Base-by-base conservation (phyloP, 768 basidiomycete species). In the Psilocybe cubensis region DNA sequence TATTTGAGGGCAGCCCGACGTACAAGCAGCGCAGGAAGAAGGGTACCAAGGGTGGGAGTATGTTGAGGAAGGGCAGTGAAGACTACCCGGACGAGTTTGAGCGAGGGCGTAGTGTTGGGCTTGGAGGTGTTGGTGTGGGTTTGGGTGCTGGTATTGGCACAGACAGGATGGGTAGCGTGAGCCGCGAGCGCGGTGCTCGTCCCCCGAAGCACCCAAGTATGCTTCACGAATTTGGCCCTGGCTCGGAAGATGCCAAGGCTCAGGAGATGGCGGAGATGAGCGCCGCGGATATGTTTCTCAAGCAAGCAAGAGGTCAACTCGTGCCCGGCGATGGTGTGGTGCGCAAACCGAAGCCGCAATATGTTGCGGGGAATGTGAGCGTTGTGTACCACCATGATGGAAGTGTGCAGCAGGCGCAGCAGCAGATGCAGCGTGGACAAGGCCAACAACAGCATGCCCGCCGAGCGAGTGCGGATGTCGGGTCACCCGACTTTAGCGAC, bases 21-120 rank as follows among this genome's bases (percentile, higher is more conserved):
- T 97, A 97, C 79, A 97, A 97, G 74, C 89, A 91, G 66, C 82
- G 95, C 24, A 83, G 89, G 62, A 92, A 92, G 78, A 92, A 91
- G 70, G 79, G 80, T 29, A 70, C 74, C 28, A 84, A 82, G 56
- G 60, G 64, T 18, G 63, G 61, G 31, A 68, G 69, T 43, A 59
- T 62, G 27, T 53, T 69, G 48, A 56, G 71, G 1, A 66, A 62
- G 29, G 65, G 61, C 46, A 66, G 68, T 46, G 72, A 68, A 28
- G 71, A 70, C 43, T 47, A 74, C 60, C 58, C 64, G 57, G 72
- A 71, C 67, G 71, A 77, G 53, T 62, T 69, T 63, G 73, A 75
- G 47, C 61, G 64, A 14, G 64, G 62, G 49, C 43, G 43, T 42
- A 60, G 57, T 41, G 56, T 52, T n/a, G 53, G 58, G 33, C 14